These are phyloP conservation scores for Pseudocercospora musae DNA, from an alignment of 2,329 filamentous ascomycete species.

Conservation along the genomic window DNA sequence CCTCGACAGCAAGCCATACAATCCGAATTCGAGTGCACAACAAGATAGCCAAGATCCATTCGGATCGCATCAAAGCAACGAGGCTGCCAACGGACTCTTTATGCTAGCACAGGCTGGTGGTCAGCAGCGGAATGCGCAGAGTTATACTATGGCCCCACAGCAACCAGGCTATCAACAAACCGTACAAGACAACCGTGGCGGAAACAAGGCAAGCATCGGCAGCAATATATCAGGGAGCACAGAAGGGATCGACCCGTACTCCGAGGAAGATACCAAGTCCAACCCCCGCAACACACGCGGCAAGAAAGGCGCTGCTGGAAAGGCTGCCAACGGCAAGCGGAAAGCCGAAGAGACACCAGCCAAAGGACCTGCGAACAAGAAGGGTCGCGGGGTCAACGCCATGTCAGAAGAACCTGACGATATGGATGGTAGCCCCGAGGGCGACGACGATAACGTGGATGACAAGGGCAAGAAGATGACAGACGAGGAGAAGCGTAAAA, in stretches of 20 bases:
- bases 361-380: conserved; percentile 69
- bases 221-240: conserved; percentile 58
- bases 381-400: conserved; percentile 58
- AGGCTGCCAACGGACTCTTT: conserved; percentile 90
- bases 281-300: conserved; percentile 60
- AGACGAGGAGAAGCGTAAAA: conserved; percentile 96
- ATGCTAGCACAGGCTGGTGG: conserved; percentile 75
- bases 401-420: conserved; percentile 52
- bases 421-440: conserved; percentile 47
- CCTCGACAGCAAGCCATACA: conserved; percentile 50
- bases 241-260: conserved; percentile 56
- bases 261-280: conserved; percentile 68
- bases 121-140: conserved; percentile 51
- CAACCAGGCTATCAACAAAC: conserved; percentile 48
- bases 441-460: conserved; percentile 38
- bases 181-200: conserved; percentile 35
- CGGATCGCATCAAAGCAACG: conserved; percentile 83
- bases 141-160: conserved; percentile 43
- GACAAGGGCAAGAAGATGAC: conserved; percentile 82
- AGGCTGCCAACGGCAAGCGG: conserved; percentile 64
- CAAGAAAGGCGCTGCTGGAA: conserved; percentile 60
- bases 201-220: conserved; percentile 47
- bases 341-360: conserved; percentile 70
- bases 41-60: conserved; percentile 60
- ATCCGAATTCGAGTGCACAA: conserved; percentile 43